Evolutionary conservation across 306 rosid genomes (phyloP), one percentile per base, ranked within the genome.

Genomic region (Pterocarpus santalinus): DNA sequence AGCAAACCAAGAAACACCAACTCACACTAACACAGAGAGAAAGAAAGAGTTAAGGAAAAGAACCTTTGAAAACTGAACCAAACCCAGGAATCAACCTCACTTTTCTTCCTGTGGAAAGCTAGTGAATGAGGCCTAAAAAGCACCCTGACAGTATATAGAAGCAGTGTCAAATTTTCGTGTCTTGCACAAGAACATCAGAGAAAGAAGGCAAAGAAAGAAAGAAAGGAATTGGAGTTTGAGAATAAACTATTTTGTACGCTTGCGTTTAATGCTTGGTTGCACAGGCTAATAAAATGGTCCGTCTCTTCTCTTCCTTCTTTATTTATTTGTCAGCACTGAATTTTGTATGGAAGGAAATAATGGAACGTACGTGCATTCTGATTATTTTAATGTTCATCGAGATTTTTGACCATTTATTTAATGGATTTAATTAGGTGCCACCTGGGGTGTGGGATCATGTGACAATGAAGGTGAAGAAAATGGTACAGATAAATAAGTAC

Each of bases 201-300:
- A 79, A 57, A 86, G 86, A 74, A 57, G 35, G 71, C 47, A 12
- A 46, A 72, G 30, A 70, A 58, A 62, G 67, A 80, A 78, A 77
- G 89, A 67, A 64, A 55, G 77, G 80, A 74, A 83, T 79, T 70
- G 41, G 38, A n/a, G 49, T 81, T 51, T 52, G 76, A 80, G 88
- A 87, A 86, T 66, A 81, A 81, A 80, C 87, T 83, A 76, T 81
- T 56, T 79, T 82, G 84, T 88, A 89, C 87, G 92, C 68, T 86
- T 85, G 81, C 79, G 86, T 82, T 80, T 83, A 80, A 78, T 77
- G 74, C 87, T 80, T 79, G 71, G 85, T 53, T 62, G 81, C 85
- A 47, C 85, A 73, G 69, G 65, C 60, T 86, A 85, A 82, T 69
- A 55, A 69, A 39, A 10, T 78, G 8, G n/a, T 9, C 8, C 5